Conservation (phyloP, 768 basidiomycete species). For the Fistulinella prunicolor region DNA sequence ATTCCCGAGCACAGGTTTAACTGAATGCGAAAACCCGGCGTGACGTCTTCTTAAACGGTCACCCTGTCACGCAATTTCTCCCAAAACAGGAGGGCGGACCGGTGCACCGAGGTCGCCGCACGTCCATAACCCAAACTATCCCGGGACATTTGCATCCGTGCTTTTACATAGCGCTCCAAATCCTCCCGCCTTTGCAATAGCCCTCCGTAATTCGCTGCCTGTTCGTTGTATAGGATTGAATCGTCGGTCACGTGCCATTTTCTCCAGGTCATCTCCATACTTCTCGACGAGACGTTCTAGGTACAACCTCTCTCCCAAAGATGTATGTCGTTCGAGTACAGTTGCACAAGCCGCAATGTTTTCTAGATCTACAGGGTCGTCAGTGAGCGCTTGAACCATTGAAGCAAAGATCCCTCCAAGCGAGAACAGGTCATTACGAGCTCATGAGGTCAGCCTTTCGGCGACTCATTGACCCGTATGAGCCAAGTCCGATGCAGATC, state of each 20-base stretch:
- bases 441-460: constrained; percentile 1
- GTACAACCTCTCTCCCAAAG: constrained; percentile 65
- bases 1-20: constrained; percentile 32
- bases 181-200: constrained; percentile 54
- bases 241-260: constrained; percentile 78
- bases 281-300: constrained; percentile 62
- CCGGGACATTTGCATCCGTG: constrained; percentile 3
- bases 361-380: constrained; percentile 56
- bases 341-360: constrained; percentile 48
- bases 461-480: neutral
- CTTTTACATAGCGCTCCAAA: constrained; percentile 29
- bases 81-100: constrained; percentile 11
- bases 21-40: constrained; percentile 23
- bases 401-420: neutral
- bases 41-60: constrained; percentile 21
- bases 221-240: constrained; percentile 86
- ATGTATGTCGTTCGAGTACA: constrained; percentile 57
- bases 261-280: constrained; percentile 67
- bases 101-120: constrained; percentile 11
- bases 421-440: constrained; percentile 2
- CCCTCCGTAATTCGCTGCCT: constrained; percentile 67
- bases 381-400: constrained; percentile 10
- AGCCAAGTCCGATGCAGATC: neutral
- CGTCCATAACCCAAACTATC: neutral
- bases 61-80: constrained; percentile 28